Evolutionary conservation across 225 moss, liverwort and hornwort genomes (phyloP).

Genomic region (Sphagnum contortum): DNA sequence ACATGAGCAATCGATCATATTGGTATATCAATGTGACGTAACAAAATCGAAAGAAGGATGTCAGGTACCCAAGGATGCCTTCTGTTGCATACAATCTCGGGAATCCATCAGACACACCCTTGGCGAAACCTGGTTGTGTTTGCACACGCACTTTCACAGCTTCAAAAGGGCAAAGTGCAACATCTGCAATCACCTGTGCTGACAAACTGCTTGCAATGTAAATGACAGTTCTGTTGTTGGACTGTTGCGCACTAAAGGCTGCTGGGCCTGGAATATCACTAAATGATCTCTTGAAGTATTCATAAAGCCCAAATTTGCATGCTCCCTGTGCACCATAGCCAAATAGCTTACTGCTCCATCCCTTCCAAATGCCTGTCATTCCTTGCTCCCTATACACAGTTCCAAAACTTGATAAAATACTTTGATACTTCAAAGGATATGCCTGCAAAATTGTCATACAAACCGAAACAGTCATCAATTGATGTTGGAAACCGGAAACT

Average conservation of each 20-base stretch:
- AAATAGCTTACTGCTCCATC: conserved; percentile 85
- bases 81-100: conserved; percentile 61
- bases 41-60: no score
- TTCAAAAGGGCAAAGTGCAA: conserved; percentile 81
- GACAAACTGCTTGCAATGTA: conserved; percentile 69
- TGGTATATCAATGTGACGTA: no score
- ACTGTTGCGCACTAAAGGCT: conserved; percentile 16
- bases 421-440: conserved; percentile 76
- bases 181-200: conserved; percentile 73
- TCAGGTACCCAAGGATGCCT: conserved; percentile 60
- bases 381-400: conserved; percentile 85
- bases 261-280: conserved; percentile 61
- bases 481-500: conserved; percentile 15
- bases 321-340: conserved; percentile 87
- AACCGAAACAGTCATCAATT: conserved; percentile 17
- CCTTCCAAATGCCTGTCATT: conserved; percentile 77
- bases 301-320: conserved; percentile 87
- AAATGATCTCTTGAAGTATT: conserved; percentile 85
- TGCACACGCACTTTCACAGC: conserved; percentile 90
- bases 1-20: no score
- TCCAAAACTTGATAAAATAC: conserved; percentile 61
- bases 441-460: conserved; percentile 32
- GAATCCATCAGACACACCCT: conserved; percentile 73
- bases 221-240: conserved; percentile 42
- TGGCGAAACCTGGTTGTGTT: conserved; percentile 58